Evolutionary conservation across 352 stramenopile genomes (phyloP).

Genomic region (Sclerospora graminicola): DNA sequence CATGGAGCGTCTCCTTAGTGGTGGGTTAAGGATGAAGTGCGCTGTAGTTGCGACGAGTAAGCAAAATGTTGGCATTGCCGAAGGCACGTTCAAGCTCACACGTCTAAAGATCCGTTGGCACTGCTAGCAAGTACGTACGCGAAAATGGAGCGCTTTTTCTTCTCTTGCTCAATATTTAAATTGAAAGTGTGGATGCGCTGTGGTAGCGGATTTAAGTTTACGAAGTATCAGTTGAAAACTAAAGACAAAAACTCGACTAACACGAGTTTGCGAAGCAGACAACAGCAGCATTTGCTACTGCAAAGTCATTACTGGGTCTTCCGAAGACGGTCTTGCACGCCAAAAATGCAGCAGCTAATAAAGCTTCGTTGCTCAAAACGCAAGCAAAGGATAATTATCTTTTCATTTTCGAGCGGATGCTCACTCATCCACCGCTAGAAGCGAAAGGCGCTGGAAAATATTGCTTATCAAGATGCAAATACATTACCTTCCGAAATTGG

Average conservation of each 20-base stretch:
- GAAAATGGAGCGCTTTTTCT: not conserved
- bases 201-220: constrained; percentile 18
- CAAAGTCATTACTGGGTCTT: constrained; percentile 7
- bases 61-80: not conserved
- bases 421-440: constrained; percentile 16
- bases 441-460: constrained; percentile 7
- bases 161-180: not conserved
- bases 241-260: constrained; percentile 1
- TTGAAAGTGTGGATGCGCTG: no score
- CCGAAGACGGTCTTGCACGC: constrained; percentile 3
- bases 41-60: not conserved
- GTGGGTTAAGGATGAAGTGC: constrained; percentile 1
- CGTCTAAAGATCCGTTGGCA: constrained; percentile 9
- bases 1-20: constrained; percentile 10
- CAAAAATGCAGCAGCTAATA: constrained; percentile 1
- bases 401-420: constrained; percentile 16
- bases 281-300: constrained; percentile 1
- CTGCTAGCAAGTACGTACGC: constrained; percentile 13
- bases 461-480: constrained; percentile 1
- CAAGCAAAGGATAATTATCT: constrained; percentile 1
- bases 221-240: constrained; percentile 11
- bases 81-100: constrained; percentile 20
- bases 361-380: constrained; percentile 2
- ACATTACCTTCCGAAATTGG: constrained; percentile 8
- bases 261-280: constrained; percentile 1